Evolutionary conservation across 2,329 filamentous ascomycete genomes (phyloP).

Genomic region (Clonostachys chloroleuca): DNA sequence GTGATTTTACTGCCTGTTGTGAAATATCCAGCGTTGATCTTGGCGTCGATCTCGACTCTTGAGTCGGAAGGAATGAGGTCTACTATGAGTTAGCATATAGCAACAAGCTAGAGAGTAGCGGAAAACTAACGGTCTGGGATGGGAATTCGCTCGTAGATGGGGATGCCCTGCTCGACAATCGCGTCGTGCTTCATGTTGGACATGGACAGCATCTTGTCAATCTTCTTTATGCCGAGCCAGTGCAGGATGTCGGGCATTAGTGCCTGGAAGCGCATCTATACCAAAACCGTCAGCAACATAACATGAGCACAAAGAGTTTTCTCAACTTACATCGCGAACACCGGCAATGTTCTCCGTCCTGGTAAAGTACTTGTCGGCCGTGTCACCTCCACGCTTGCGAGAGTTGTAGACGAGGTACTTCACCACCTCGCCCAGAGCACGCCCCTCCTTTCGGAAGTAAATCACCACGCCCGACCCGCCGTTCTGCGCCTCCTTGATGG

Average conservation of each 20-base stretch:
- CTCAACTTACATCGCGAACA: constrained; percentile 62
- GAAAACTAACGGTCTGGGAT: constrained; percentile 70
- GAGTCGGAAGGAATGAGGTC: constrained; percentile 80
- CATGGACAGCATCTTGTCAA: constrained; percentile 98
- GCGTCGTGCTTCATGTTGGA: constrained; percentile 95
- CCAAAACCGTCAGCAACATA: constrained; percentile 37
- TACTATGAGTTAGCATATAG: constrained; percentile 50
- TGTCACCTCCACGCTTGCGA: constrained; percentile 72
- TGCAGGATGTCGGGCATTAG: constrained; percentile 97
- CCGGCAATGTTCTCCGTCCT: constrained; percentile 98
- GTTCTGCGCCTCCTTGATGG: constrained; percentile 92
- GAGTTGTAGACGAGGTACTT: constrained; percentile 70
- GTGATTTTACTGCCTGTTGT: constrained; percentile 81
- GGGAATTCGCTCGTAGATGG: constrained; percentile 49
- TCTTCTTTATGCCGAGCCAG: constrained; percentile 98
- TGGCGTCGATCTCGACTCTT: constrained; percentile 87
- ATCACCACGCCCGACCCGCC: constrained; percentile 94
- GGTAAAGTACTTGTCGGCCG: constrained; percentile 90
- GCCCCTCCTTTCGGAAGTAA: constrained; percentile 97
- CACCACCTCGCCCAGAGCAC: constrained; percentile 90
- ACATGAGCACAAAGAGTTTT: no score
- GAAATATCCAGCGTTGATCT: constrained; percentile 78
- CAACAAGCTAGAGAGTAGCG: background rate
- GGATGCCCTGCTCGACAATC: constrained; percentile 69
- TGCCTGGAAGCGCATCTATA: constrained; percentile 95